Evolutionary conservation across 371 early-diverging fungal genomes (phyloP).

Genomic region (Chytridium lagenaria): DNA sequence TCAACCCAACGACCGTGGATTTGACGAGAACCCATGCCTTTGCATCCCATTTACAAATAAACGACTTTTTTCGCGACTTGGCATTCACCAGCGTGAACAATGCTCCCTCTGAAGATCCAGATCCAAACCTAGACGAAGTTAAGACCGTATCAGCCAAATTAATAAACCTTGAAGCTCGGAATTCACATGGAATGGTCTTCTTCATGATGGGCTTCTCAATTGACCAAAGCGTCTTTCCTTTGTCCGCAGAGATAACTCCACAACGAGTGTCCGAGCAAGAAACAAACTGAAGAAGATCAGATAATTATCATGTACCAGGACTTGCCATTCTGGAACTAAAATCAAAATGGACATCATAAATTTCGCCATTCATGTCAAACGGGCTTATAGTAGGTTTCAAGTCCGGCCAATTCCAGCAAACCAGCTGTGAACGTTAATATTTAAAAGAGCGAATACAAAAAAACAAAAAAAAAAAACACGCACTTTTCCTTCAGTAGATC

Average conservation of each 20-base stretch:
- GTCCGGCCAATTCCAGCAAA: conserved; percentile 49
- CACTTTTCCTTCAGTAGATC: conserved; percentile 57
- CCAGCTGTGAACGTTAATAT: conserved; percentile 31
- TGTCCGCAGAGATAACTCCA: conserved; percentile 36
- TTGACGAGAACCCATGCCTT: conserved; percentile 45
- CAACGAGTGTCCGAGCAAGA: conserved; percentile 35
- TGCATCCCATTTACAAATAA: conserved; percentile 50
- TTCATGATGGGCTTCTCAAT: conserved; percentile 39
- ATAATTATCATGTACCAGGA: not conserved
- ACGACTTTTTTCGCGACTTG: conserved; percentile 43
- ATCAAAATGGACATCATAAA: conserved; percentile 53
- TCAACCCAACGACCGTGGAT: conserved; percentile 39
- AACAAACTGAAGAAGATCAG: conserved; percentile 32
- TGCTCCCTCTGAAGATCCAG: conserved; percentile 37
- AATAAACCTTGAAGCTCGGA: conserved; percentile 38
- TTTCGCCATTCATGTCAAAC: conserved; percentile 44
- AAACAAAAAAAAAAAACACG: too few species aligned
- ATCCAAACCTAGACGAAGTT: conserved; percentile 44
- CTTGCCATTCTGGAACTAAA: conserved; percentile 34
- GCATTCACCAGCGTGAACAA: conserved; percentile 53
- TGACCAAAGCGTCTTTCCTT: conserved; percentile 49
- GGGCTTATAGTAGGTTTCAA: conserved; percentile 34
- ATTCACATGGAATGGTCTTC: conserved; percentile 35
- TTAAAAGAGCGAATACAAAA: too few species aligned
- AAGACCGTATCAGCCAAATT: not conserved